Evolutionary conservation across 306 rosid species (phyloP).

Genomic region (Malus asiatica): DNA sequence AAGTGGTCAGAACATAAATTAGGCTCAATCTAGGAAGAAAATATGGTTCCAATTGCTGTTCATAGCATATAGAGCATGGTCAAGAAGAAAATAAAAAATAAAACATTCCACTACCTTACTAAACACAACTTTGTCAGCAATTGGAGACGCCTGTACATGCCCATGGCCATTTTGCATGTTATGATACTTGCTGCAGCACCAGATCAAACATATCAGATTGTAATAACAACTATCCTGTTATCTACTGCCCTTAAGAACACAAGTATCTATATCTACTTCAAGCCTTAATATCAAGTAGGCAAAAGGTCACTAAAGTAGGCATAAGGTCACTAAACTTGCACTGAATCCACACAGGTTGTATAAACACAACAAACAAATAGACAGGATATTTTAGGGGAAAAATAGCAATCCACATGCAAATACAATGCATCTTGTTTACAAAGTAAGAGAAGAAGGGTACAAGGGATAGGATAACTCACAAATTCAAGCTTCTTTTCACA

Average conservation of each 20-base stretch:
- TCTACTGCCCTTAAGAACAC: neutral
- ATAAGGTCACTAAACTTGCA: neutral
- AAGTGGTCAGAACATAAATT: slow-evolving; percentile 21
- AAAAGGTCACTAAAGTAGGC: neutral
- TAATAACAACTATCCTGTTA: neutral
- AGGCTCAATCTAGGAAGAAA: slow-evolving; percentile 20
- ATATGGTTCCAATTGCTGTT: neutral
- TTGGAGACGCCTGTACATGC: slow-evolving; percentile 55
- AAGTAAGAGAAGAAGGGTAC: slow-evolving; percentile 1
- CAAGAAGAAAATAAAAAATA: neutral
- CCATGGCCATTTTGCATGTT: slow-evolving; percentile 61
- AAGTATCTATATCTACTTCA: neutral
- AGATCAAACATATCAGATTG: slow-evolving; percentile 3
- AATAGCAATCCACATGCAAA: neutral
- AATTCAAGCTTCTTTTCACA: neutral
- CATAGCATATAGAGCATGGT: neutral
- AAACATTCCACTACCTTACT: slow-evolving; percentile 48
- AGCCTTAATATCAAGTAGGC: neutral
- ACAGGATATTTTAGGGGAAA: neutral
- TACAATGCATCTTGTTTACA: neutral
- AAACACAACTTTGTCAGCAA: slow-evolving; percentile 75
- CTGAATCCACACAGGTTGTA: neutral
- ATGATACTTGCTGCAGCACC: slow-evolving; percentile 54
- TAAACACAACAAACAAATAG: neutral
- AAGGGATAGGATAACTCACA: neutral